Conservation (phyloP, 163 green algal genomes). For the Volvox carteri region DNA sequence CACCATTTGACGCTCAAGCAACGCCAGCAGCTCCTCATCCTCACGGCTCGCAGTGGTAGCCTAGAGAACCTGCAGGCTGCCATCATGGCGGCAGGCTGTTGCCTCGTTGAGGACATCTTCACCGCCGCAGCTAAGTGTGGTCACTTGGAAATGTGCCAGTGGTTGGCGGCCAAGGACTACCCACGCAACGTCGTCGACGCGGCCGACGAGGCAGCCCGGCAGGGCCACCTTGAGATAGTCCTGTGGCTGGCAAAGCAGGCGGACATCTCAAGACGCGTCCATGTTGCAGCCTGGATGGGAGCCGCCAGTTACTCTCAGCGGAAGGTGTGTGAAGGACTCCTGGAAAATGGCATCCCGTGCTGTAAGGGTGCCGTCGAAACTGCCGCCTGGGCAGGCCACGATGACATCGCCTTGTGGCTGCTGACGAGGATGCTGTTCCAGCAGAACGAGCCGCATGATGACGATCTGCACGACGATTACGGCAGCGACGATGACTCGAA, state of each 20-base stretch:
- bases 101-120: background rate
- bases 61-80: background rate
- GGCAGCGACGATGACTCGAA: too few species aligned
- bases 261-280: background rate
- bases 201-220: background rate
- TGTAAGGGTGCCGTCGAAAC: background rate
- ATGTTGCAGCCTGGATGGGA: background rate
- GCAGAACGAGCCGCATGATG: too few species aligned
- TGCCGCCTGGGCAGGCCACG: background rate
- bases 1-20: background rate
- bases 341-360: background rate
- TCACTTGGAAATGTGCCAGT: background rate
- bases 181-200: background rate
- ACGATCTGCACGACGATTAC: too few species aligned
- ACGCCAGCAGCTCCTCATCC: background rate
- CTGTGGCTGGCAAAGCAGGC: background rate
- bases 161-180: background rate
- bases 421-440: background rate
- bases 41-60: too few species aligned
- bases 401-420: background rate
- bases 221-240: background rate
- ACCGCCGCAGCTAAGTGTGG: background rate
- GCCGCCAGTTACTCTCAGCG: background rate
- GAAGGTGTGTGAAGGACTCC: background rate
- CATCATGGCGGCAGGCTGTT: background rate